Conservation (phyloP, 495 filamentous ascomycete genomes). For the Lentithecium fluviatile region DNA sequence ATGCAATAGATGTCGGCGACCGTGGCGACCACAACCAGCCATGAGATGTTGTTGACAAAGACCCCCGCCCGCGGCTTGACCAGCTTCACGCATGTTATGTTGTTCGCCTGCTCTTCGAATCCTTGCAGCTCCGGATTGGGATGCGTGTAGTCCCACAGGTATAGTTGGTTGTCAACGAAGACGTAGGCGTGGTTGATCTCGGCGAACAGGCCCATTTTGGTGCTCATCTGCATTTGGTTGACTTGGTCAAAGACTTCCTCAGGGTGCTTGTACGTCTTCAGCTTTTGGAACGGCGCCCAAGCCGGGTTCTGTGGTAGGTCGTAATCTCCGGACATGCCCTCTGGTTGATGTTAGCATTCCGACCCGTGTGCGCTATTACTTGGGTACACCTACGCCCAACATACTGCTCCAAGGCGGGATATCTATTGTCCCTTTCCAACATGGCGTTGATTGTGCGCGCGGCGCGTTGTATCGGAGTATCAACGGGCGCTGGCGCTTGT, state of each 20-base stretch:
- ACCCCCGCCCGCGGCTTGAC: constrained; percentile 74
- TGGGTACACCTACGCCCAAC: constrained; percentile 66
- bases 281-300: constrained; percentile 87
- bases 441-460: constrained; percentile 80
- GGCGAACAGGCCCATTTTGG: constrained; percentile 89
- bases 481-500: constrained; percentile 30
- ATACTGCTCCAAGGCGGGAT: constrained; percentile 87
- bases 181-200: constrained; percentile 94
- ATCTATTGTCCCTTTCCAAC: constrained; percentile 70
- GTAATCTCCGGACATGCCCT: constrained; percentile 89
- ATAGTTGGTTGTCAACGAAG: constrained; percentile 89
- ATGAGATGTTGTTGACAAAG: constrained; percentile 78
- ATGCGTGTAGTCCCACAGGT: constrained; percentile 95
- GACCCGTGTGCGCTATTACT: not conserved
- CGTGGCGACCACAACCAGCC: constrained; percentile 86
- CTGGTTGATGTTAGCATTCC: constrained; percentile 43
- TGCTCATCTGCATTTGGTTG: constrained; percentile 77
- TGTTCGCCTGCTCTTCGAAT: constrained; percentile 83
- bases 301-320: constrained; percentile 64
- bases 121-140: constrained; percentile 85
- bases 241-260: constrained; percentile 86
- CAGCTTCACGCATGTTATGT: constrained; percentile 80
- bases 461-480: constrained; percentile 73
- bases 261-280: constrained; percentile 78
- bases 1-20: constrained; percentile 77